Evolutionary conservation across 495 filamentous ascomycete species (phyloP), one percentile per base, ranked within the genome.

Genomic region (Cudoniella acicularis): DNA sequence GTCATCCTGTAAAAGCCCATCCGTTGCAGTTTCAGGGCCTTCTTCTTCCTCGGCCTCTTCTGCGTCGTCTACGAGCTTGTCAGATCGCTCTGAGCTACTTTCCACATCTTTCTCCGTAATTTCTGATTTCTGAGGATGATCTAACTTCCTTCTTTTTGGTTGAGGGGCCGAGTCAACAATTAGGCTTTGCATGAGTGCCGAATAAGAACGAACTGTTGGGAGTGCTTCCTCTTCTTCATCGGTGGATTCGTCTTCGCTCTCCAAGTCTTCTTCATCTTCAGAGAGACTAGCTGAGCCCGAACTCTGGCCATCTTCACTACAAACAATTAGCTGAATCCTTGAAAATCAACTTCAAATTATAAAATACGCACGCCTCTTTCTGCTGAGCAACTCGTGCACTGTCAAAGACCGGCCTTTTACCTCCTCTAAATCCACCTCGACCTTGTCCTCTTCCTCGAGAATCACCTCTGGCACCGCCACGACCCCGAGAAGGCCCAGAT

Each of bases 71-170:
- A 30, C 43, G 18, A 22, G 16, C 64, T n/a, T 71, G 70, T 23
- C 72, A 67, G 25, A 58, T 65, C 49, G 73, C 67, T 46, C 43
- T 46, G 43, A 46, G n/a, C n/a, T 17, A 17, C 18, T 21, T 17
- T 70, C 66, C 2, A 51, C 57, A 23, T 67, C 60, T 67, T 66
- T 30, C 67, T 62, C 41, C 68, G 64, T 43, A 63, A 49, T 6
- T 60, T 58, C 60, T n/a, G 52, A 27, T 2, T 63, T 47, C 16
- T 54, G n/a, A 25, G 8, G 18, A 36, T 78, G 77, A 17, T 80
- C 75, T 24, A 90, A 64, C 66, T 90, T 92, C 65, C 87, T 77
- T 71, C 80, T 81, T 69, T 92, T 96, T 10, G 78, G 71, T 57
- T 74, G 80, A 52, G 83, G 83, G 47, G 75, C 79, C 18, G 77